A percentile compares a stretch with the other conserved stretches of the same genome.
Evolutionary conservation across 129 eudicot species (phyloP).

Genomic region (Gnaphalium uliginosum): DNA sequence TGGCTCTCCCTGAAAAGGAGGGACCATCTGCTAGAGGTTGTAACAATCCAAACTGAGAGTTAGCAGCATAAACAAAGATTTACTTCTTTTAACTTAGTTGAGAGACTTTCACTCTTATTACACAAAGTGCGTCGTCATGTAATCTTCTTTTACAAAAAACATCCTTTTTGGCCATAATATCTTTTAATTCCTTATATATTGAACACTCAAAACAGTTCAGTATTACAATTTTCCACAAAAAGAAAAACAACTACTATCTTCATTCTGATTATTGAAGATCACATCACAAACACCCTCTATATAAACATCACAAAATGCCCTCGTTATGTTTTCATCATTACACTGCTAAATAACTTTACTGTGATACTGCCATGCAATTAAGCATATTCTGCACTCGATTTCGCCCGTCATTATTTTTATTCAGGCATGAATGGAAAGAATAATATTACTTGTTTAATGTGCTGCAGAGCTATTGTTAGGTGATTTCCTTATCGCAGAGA

Average conservation of each 20-base stretch:
- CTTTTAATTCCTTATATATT: background rate
- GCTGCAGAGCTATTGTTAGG: slow-evolving; percentile 77
- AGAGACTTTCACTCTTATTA: background rate
- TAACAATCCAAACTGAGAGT: too few species aligned
- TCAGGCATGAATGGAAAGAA: background rate
- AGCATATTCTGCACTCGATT: background rate
- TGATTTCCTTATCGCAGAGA: slow-evolving; percentile 85
- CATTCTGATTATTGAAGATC: background rate
- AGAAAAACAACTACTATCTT: background rate
- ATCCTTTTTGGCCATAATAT: background rate
- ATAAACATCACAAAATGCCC: background rate
- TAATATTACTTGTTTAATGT: slow-evolving; percentile 17
- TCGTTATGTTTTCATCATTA: background rate
- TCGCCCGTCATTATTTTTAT: too few species aligned
- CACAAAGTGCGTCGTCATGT: background rate
- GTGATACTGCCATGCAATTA: background rate
- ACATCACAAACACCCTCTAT: background rate
- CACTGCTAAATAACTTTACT: background rate
- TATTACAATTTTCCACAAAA: background rate
- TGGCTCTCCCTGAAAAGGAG: too few species aligned
- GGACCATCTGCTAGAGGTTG: too few species aligned
- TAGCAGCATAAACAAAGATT: too few species aligned
- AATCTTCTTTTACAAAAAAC: background rate
- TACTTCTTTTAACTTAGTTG: too few species aligned
- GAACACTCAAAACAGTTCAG: background rate